Evolutionary conservation across 805 yeast genomes (phyloP).

Genomic region (Pichia heedii): DNA sequence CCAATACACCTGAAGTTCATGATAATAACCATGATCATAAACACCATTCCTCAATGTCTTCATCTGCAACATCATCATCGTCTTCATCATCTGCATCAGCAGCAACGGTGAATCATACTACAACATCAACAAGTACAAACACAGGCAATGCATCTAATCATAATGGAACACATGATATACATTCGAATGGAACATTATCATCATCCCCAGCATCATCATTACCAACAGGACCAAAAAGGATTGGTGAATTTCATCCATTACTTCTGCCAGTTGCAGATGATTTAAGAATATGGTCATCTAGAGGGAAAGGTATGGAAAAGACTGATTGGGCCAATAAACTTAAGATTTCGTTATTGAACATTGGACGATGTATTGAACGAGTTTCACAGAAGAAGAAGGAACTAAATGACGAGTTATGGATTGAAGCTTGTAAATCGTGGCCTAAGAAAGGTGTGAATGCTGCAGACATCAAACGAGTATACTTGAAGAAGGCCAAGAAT

Average conservation of each 20-base stretch:
- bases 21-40: not conserved
- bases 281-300: conserved; percentile 24
- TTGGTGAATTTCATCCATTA: conserved; percentile 15
- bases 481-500: conserved; percentile 22
- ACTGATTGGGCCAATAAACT: conserved; percentile 24
- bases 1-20: conserved; percentile 17
- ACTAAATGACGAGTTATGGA: conserved; percentile 24
- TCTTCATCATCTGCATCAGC: no score
- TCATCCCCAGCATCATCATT: not conserved
- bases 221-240: conserved; percentile 11
- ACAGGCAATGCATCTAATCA: no score
- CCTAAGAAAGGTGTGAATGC: conserved; percentile 26
- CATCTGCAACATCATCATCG: not conserved
- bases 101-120: no score
- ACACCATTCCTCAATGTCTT: no score
- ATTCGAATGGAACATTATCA: not conserved
- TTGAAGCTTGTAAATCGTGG: conserved; percentile 26
- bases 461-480: conserved; percentile 25
- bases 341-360: conserved; percentile 22
- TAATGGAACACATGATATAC: no score
- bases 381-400: conserved; percentile 14
- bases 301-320: conserved; percentile 27
- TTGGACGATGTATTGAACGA: conserved; percentile 25
- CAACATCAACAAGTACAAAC: no score
- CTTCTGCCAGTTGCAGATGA: conserved; percentile 23